These are phyloP conservation scores for Cryphonectria naterciae DNA, from an alignment of 2,329 filamentous ascomycete species.

Conservation along the genomic window DNA sequence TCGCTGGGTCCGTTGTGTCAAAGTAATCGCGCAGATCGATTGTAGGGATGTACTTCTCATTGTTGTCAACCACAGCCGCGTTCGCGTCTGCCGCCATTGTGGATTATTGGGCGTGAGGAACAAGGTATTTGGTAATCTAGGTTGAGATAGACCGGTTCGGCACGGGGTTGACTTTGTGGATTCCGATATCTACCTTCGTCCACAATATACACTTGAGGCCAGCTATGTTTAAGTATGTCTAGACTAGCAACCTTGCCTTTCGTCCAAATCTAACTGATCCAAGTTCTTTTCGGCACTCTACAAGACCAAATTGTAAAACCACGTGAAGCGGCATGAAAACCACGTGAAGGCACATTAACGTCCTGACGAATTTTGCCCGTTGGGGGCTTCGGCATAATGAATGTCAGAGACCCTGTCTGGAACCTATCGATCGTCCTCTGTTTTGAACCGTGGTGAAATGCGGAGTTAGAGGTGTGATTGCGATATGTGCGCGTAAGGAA, in stretches of 20 bases:
- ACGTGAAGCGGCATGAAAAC: background rate
- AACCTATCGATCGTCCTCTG: background rate
- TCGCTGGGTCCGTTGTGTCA: background rate
- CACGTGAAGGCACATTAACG: background rate
- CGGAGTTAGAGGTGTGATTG: no score
- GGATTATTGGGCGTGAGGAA: background rate
- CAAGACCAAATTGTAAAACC: background rate
- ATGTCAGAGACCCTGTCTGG: background rate
- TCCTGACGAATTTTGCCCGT: background rate
- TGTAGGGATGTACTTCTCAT: slow-evolving; percentile 2
- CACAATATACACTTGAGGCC: background rate
- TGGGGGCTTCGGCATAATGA: background rate
- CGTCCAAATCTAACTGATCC: background rate
- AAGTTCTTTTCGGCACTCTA: background rate
- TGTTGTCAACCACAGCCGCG: background rate
- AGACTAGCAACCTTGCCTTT: background rate
- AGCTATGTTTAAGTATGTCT: background rate
- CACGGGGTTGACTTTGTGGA: background rate
- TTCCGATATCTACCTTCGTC: background rate
- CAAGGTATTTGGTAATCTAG: background rate
- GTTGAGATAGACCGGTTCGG: background rate
- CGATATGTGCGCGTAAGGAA: no score
- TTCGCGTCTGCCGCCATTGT: background rate
- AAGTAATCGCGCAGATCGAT: background rate
- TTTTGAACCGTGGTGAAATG: background rate